Evolutionary conservation across 1,139 yeast genomes (phyloP).

Genomic region (Saccharomycopsis hybrid): DNA sequence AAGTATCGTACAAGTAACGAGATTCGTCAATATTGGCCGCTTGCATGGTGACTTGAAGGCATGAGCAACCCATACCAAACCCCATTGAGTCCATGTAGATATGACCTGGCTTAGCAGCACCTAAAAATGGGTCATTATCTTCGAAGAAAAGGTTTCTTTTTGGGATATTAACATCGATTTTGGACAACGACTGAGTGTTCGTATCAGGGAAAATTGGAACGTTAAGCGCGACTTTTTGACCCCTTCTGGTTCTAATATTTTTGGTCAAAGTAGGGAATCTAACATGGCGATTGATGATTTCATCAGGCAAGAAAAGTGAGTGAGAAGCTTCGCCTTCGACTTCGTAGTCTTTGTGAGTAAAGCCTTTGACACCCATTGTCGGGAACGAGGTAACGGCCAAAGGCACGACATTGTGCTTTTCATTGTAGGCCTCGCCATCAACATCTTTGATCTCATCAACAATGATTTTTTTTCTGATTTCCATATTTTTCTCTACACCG

Average conservation of each 20-base stretch:
- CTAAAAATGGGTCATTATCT: conserved; percentile 60
- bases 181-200: conserved; percentile 49
- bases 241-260: conserved; percentile 83
- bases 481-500: conserved; percentile 83
- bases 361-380: conserved; percentile 70
- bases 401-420: conserved; percentile 45
- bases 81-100: conserved; percentile 99
- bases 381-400: conserved; percentile 82
- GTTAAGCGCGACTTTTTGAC: conserved; percentile 84
- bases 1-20: conserved; percentile 74
- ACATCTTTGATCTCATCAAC: conserved; percentile 39
- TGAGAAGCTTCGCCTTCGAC: conserved; percentile 76
- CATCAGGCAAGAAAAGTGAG: conserved; percentile 88
- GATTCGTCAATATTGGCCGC: conserved; percentile 71
- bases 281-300: conserved; percentile 88
- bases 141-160: conserved; percentile 58
- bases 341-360: conserved; percentile 63
- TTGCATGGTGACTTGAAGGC: conserved; percentile 92
- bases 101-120: conserved; percentile 76
- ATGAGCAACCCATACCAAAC: conserved; percentile 97
- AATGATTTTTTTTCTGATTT: conserved; percentile 48
- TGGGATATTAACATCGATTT: conserved; percentile 60
- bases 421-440: conserved; percentile 48
- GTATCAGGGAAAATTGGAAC: conserved; percentile 77
- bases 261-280: conserved; percentile 95